Evolutionary conservation across 2,329 filamentous ascomycete species (phyloP).

Genomic region (Thyridium curvatum): DNA sequence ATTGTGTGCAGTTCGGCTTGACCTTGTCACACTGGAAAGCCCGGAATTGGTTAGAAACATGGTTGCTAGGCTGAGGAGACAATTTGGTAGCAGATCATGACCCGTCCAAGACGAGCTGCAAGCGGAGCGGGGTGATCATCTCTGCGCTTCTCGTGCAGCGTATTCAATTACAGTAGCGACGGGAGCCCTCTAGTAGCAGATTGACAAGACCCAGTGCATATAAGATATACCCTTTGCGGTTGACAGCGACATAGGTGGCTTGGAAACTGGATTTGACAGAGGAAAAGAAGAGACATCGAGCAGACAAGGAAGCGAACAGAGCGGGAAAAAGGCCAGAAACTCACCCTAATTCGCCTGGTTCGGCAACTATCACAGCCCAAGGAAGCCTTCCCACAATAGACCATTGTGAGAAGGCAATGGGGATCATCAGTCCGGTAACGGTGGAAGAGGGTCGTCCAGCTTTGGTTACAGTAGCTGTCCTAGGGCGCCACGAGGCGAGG

Average conservation of each 20-base stretch:
- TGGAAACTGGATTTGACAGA: not conserved
- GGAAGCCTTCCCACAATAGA: slow-evolving; percentile 51
- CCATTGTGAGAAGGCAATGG: slow-evolving; percentile 28
- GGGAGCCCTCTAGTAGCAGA: too few relatives aligned
- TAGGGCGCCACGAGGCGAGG: not conserved
- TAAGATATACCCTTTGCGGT: not conserved
- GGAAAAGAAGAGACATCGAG: not conserved
- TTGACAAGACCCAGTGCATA: too few relatives aligned
- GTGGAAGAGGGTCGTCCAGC: not conserved
- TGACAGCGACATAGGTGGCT: not conserved
- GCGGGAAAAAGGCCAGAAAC: slow-evolving; percentile 11
- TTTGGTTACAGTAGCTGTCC: not conserved
- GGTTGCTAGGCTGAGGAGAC: not conserved
- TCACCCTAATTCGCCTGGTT: slow-evolving; percentile 48
- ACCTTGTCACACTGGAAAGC: slow-evolving; percentile 50
- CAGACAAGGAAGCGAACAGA: slow-evolving; percentile 1
- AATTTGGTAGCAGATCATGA: not conserved
- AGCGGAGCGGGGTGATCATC: not conserved
- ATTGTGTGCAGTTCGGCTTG: slow-evolving; percentile 56
- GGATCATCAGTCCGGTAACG: not conserved
- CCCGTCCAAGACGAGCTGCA: too few relatives aligned
- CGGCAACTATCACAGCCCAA: slow-evolving; percentile 49
- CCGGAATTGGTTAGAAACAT: not conserved
- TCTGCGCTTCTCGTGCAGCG: not conserved
- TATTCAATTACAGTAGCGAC: too few relatives aligned